Base-by-base conservation (phyloP, 768 basidiomycete species). In the Cubamyces lactineus region DNA sequence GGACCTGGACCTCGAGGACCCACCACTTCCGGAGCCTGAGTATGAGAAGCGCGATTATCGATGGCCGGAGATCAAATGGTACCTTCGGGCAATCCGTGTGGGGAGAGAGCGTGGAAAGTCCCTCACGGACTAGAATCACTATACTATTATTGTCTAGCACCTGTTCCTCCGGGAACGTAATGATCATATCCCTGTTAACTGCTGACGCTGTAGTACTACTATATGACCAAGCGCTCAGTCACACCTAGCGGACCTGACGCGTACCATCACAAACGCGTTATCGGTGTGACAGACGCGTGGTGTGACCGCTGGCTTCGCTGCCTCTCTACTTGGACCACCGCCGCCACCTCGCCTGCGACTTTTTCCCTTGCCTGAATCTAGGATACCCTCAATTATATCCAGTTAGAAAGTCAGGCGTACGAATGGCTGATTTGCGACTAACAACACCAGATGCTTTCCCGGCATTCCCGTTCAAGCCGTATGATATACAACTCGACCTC, bases 401-500 rank as follows among this genome's bases (percentile, higher is more conserved):
- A n/a, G n/a, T n/a, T n/a, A n/a, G n/a, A n/a, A n/a, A n/a, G n/a
- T n/a, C n/a, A n/a, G n/a, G n/a, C n/a, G 34, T 11, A 34, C 34
- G 9, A 11, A 67, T 70, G 69, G 60, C 69, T 12, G 21, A 45
- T 12, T 68, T 78, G 21, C 57, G 61, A 1, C 75, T 96, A 5
- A 75, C 84, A 0, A 89, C 89, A 0, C 95, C 94, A 0, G 69
- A 74, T 1, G 67, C 68, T 1, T 97, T 97, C 71, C 79, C 87
- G 9, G 84, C 85, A 2, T 98, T 98, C 70, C 72, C 71, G 0
- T 72, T 70, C 52, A 45, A 51, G 21, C 96, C 96, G 0, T 97
- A 89, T 69, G 78, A 81, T 17, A 96, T 96, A 59, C 96, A 98
- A 72, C 77, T 82, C 0, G 84, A 91, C 39, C 84, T 98, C 26